Conservation (phyloP, 768 basidiomycete species). For the Kondoa malvinella region DNA sequence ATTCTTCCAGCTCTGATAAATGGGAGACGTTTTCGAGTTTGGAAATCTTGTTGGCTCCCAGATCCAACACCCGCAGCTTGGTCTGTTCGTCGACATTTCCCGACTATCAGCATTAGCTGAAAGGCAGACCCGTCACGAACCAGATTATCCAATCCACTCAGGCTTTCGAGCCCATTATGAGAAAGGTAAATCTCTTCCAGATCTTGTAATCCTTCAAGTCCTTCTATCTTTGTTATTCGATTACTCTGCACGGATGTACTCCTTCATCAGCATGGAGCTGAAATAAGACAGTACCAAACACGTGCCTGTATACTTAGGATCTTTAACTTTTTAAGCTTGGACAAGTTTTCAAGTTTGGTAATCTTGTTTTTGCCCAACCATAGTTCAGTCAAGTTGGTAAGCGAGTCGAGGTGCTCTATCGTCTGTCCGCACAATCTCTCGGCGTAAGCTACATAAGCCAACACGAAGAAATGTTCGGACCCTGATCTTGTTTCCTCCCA, state of each 20-base stretch:
- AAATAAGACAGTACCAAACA: no score
- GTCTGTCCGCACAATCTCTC: slow-evolving; percentile 37
- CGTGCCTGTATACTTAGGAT: slow-evolving; percentile 60
- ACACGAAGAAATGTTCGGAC: slow-evolving; percentile 36
- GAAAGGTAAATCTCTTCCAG: slow-evolving; percentile 84
- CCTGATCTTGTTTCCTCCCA: slow-evolving; percentile 82
- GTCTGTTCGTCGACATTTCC: slow-evolving; percentile 28
- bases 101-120: background rate
- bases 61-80: slow-evolving; percentile 68
- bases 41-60: slow-evolving; percentile 67
- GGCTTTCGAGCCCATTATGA: slow-evolving; percentile 68
- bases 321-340: slow-evolving; percentile 50
- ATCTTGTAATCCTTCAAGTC: slow-evolving; percentile 49
- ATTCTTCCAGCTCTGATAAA: slow-evolving; percentile 59
- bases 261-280: background rate
- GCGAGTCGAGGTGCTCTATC: slow-evolving; percentile 67
- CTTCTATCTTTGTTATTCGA: slow-evolving; percentile 71
- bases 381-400: slow-evolving; percentile 66
- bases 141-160: slow-evolving; percentile 74
- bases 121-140: slow-evolving; percentile 36
- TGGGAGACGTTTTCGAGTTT: slow-evolving; percentile 68
- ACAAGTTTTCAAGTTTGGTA: slow-evolving; percentile 63
- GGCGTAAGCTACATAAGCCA: background rate
- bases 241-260: slow-evolving; percentile 43
- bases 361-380: slow-evolving; percentile 99